phyloP scores from a whole-genome alignment of 2,329 filamentous ascomycete species.

The Diaporthe destruens region DNA sequence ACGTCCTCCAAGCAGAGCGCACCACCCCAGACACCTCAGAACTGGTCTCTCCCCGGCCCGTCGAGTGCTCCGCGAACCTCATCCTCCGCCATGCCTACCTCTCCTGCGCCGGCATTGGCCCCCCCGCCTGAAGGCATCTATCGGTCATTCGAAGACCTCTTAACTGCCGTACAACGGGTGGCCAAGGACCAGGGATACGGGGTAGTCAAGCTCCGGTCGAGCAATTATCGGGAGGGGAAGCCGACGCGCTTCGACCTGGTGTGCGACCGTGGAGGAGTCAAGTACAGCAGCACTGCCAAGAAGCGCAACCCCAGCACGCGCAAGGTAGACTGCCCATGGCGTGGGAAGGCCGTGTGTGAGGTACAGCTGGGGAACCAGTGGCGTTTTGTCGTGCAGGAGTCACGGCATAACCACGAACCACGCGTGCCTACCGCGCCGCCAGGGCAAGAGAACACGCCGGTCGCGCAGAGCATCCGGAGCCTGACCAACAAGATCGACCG shows the following conservation, averaged over 20 bases:
- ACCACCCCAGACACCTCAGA: conserved; percentile 41
- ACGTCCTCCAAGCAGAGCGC: conserved; percentile 40
- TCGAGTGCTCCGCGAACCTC: conserved; percentile 49
- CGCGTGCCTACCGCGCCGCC: conserved; percentile 66
- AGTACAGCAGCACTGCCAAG: conserved; percentile 74
- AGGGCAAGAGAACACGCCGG: conserved; percentile 69
- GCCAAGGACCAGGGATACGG: conserved; percentile 74
- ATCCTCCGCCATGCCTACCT: conserved; percentile 57
- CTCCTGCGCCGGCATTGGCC: conserved; percentile 61
- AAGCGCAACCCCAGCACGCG: conserved; percentile 74
- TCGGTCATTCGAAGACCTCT: conserved; percentile 69
- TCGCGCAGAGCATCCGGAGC: conserved; percentile 69
- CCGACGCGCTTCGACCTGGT: conserved; percentile 73
- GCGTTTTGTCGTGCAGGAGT: conserved; percentile 72
- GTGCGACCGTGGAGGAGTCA: conserved; percentile 73
- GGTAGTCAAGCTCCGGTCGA: conserved; percentile 72
- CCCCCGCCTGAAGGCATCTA: conserved; percentile 73
- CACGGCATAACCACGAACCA: conserved; percentile 72
- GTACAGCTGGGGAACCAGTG: conserved; percentile 73
- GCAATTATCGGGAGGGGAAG: conserved; percentile 73
- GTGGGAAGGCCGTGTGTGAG: conserved; percentile 73
- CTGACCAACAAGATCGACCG: conserved; percentile 72
- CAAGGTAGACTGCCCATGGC: conserved; percentile 74
- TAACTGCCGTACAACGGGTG: conserved; percentile 68
- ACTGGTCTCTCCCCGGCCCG: conserved; percentile 41